Evolutionary conservation across 192 early-diverging fungal genomes (phyloP).

Genomic region (Coemansia sp.): DNA sequence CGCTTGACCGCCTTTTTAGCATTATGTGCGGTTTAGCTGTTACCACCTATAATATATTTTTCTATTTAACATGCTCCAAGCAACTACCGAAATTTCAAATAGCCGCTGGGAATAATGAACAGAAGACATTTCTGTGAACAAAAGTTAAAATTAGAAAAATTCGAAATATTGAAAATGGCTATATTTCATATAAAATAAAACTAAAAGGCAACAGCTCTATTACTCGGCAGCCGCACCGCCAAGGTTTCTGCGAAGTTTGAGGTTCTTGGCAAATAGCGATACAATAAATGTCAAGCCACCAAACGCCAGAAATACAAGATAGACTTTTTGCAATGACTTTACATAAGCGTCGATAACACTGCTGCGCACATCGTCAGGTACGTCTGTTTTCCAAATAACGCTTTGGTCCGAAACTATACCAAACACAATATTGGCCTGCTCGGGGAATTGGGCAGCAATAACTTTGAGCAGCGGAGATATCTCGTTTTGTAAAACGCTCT

Average conservation of each 20-base stretch:
- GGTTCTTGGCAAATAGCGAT: conserved; percentile 57
- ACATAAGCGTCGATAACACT: conserved; percentile 60
- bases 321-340: conserved; percentile 54
- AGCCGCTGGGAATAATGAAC: no score
- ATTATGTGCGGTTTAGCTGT: no score
- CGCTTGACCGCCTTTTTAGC: no score
- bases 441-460: conserved; percentile 45
- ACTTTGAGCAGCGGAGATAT: conserved; percentile 19
- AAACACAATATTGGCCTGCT: conserved; percentile 33
- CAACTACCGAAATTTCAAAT: no score
- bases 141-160: no score
- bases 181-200: conserved; percentile 14
- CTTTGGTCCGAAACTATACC: conserved; percentile 41
- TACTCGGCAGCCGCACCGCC: conserved; percentile 22
- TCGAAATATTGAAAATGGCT: no score
- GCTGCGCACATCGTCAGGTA: conserved; percentile 36
- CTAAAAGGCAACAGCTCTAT: background rate
- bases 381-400: conserved; percentile 25
- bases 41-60: no score
- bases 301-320: conserved; percentile 56
- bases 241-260: conserved; percentile 36
- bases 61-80: no score
- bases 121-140: no score
- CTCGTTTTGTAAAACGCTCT: conserved; percentile 50
- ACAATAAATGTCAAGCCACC: conserved; percentile 51